These are phyloP conservation scores for Fusarium sp. DNA, from an alignment of 2,329 filamentous ascomycete species.

Conservation along the genomic window DNA sequence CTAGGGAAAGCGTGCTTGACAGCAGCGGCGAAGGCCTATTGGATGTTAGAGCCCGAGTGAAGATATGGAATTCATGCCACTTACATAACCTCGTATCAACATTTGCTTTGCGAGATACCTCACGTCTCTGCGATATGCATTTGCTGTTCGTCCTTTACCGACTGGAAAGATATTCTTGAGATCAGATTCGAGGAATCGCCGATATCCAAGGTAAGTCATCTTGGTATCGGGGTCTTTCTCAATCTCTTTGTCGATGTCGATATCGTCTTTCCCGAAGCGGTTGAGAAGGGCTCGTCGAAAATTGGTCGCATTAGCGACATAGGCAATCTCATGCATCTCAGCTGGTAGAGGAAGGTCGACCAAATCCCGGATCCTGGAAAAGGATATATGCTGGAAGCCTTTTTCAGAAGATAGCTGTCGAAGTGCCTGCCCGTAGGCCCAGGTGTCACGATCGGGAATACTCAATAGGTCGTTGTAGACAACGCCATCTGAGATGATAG, in stretches of 20 bases:
- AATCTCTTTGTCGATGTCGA: slow-evolving; percentile 44
- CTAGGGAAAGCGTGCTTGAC: slow-evolving; percentile 40
- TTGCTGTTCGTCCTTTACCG: slow-evolving; percentile 26
- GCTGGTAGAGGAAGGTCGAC: slow-evolving; percentile 51
- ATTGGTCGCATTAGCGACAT: slow-evolving; percentile 45
- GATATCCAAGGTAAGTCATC: slow-evolving; percentile 46
- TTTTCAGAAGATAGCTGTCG: slow-evolving; percentile 51
- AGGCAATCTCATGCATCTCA: slow-evolving; percentile 53
- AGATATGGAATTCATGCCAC: background rate
- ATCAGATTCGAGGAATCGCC: slow-evolving; percentile 44
- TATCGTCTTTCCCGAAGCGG: slow-evolving; percentile 33
- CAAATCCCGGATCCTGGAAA: slow-evolving; percentile 57
- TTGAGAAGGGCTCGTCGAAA: slow-evolving; percentile 45
- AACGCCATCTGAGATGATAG: slow-evolving; percentile 63
- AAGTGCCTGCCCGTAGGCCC: slow-evolving; percentile 58
- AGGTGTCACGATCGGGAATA: slow-evolving; percentile 57
- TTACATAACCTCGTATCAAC: slow-evolving; percentile 44
- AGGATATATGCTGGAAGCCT: slow-evolving; percentile 53
- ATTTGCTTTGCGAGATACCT: slow-evolving; percentile 46
- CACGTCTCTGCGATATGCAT: slow-evolving; percentile 40
- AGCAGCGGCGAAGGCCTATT: slow-evolving; percentile 44
- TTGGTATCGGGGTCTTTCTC: slow-evolving; percentile 40
- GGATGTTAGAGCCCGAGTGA: background rate
- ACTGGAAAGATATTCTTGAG: slow-evolving; percentile 43
- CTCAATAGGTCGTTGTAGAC: slow-evolving; percentile 63